Conservation (phyloP, 805 yeast species). For the Diddensiella santjacobensis region DNA sequence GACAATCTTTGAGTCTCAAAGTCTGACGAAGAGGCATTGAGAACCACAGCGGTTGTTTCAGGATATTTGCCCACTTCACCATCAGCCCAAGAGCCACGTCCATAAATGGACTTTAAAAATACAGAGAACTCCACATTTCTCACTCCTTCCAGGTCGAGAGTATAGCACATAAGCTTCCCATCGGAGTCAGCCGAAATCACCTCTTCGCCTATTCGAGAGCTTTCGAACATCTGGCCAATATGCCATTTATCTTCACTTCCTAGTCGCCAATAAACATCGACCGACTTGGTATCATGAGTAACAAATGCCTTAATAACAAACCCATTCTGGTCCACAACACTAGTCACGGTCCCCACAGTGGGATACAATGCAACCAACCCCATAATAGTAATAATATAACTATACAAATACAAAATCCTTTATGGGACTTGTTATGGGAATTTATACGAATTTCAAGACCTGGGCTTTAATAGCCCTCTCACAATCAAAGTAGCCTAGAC, state of each 20-base stretch:
- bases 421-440: too few species aligned
- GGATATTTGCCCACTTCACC: not conserved
- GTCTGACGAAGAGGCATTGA: not conserved
- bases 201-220: not conserved
- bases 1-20: not conserved
- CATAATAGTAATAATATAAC: too few species aligned
- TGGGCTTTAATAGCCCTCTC: too few species aligned
- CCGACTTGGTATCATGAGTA: not conserved
- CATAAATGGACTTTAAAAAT: not conserved
- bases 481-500: too few species aligned
- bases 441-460: too few species aligned
- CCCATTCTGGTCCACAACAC: not conserved
- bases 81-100: not conserved
- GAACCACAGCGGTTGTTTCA: not conserved
- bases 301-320: not conserved
- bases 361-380: not conserved
- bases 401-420: too few species aligned
- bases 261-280: not conserved
- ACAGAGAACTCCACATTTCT: not conserved
- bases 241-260: not conserved
- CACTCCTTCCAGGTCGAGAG: not conserved
- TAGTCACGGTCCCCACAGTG: not conserved
- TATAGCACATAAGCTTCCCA: not conserved
- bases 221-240: not conserved
- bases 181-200: not conserved